Conservation (phyloP, 2,329 filamentous ascomycete species). For the Cadophora sp. region DNA sequence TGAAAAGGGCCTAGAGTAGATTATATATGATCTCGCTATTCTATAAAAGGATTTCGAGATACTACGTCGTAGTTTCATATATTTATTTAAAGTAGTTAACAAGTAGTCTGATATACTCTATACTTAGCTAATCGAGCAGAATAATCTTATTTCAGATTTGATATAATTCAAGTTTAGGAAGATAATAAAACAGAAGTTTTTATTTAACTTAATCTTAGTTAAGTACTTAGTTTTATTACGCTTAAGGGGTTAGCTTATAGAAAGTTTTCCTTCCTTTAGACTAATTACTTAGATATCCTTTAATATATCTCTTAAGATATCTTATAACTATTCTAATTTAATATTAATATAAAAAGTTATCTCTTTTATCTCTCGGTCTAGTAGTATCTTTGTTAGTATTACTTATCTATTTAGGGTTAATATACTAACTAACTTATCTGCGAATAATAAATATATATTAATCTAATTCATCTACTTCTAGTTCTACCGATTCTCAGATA, state of each 20-base stretch:
- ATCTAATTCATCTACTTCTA: too few relatives aligned
- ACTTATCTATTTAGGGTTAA: too few relatives aligned
- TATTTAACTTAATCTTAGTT: constrained; percentile 24
- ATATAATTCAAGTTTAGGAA: constrained; percentile 25
- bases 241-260: constrained; percentile 11
- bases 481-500: too few relatives aligned
- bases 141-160: neutral
- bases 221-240: constrained; percentile 4
- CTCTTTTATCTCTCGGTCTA: too few relatives aligned
- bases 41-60: constrained; percentile 38
- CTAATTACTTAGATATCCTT: too few relatives aligned
- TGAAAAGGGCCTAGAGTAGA: constrained; percentile 40
- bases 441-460: too few relatives aligned
- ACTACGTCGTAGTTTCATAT: constrained; percentile 21
- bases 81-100: constrained; percentile 27
- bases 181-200: constrained; percentile 28
- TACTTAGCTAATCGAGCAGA: constrained; percentile 6
- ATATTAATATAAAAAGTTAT: too few relatives aligned
- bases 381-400: too few relatives aligned
- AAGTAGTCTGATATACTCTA: constrained; percentile 26
- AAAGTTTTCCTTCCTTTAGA: too few relatives aligned
- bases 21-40: constrained; percentile 45
- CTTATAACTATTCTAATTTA: too few relatives aligned
- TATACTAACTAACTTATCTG: too few relatives aligned
- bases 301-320: too few relatives aligned